Base-by-base conservation (phyloP, 345 rosid genomes). In the Erysimum cheiranthoides region DNA sequence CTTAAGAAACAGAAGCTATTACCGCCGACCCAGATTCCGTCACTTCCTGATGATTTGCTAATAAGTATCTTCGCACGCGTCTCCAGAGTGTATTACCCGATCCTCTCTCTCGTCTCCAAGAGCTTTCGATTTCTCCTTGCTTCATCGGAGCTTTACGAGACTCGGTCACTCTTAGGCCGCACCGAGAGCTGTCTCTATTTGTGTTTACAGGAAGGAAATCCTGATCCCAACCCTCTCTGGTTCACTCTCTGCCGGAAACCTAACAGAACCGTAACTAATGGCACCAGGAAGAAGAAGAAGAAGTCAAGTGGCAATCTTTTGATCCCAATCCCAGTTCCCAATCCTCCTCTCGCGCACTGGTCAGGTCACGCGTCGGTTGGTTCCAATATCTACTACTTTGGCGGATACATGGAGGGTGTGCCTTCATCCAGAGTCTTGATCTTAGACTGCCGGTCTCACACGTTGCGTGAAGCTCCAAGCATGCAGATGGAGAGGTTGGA, bases 381-480 rank as follows among this genome's bases (percentile, higher is more conserved):
- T 4, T 82, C 80, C 38, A 40, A 52, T 38, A 84, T 89, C 42
- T 89, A 80, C 68, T 85, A 74, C 10, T 52, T 89, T 62, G 92
- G 97, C 0, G 97, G 94, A 7, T 84, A 84, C 62, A 38, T 79
- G 25, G 46, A 82, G 5, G 90, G 85, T 49, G 67, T 80, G 8
- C 77, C 86, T 14, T 85, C 90, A 13, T 12, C 89, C 12, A 84
- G 66, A 46, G 91, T 87, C n/a, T 84, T 86, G 88, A 56, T 81
- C 27, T 72, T 89, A 6, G 90, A 91, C 52, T 87, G 92, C 83
- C 86, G 91, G 16, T 63, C 76, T 69, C 80, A 85, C 83, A 68
- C 68, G 4, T 91, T 91, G 94, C 70, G 71, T 42, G 17, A 72
- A 5, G 80, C 81, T 27, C 87, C 93, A 16, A 63, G 38, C 57